Evolutionary conservation across 2,329 filamentous ascomycete genomes (phyloP).

Genomic region (Cercospora sp.): DNA sequence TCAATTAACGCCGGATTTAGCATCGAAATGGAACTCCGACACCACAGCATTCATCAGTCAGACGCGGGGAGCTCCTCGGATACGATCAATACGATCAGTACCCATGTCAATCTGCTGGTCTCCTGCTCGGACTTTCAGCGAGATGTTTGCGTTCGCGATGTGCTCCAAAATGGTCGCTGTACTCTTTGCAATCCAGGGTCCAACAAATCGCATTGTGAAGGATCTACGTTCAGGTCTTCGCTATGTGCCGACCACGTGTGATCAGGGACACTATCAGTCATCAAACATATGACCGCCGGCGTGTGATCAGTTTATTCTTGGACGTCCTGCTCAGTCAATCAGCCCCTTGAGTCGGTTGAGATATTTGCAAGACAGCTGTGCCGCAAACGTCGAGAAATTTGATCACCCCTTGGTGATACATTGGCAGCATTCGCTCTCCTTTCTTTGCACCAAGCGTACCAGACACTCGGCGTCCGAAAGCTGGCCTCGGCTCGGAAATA

Average conservation of each 20-base stretch:
- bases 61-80: neutral
- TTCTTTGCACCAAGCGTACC: neutral
- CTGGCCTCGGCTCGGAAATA: neutral
- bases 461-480: neutral
- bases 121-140: neutral
- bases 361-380: neutral
- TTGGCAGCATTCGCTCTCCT: neutral
- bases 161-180: neutral
- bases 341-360: neutral
- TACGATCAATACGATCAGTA: neutral
- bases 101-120: neutral
- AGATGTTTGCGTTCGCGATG: neutral
- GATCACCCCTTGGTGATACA: neutral
- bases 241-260: neutral
- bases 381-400: neutral
- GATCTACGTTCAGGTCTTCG: neutral
- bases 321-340: neutral
- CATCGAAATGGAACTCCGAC: neutral
- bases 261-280: neutral
- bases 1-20: neutral
- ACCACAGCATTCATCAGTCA: neutral
- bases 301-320: neutral
- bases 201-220: neutral
- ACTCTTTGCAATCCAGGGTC: neutral
- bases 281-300: neutral